Percentiles rank a stretch among this genome's conserved stretches.
Evolutionary conservation across 2,329 filamentous ascomycete species (phyloP).

Genomic region (Aspergillus aculeatinus): DNA sequence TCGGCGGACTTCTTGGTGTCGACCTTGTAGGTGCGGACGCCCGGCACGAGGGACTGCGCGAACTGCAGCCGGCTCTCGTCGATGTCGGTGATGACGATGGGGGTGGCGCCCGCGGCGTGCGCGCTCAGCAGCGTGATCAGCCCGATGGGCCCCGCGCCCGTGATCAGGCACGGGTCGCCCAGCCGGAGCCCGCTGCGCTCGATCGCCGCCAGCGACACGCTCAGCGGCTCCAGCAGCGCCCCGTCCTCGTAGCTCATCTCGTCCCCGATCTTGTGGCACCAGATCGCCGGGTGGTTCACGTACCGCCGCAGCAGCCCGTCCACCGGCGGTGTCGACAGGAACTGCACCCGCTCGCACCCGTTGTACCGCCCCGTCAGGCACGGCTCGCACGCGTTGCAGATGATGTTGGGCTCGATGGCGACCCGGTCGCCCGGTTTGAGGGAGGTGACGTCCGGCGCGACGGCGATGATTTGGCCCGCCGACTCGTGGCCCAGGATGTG

Average conservation of each 20-base stretch:
- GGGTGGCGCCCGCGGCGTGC: conserved; percentile 82
- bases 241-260: conserved; percentile 89
- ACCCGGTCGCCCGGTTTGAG: conserved; percentile 86
- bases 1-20: conserved; percentile 55
- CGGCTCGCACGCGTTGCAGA: conserved; percentile 86
- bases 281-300: conserved; percentile 88
- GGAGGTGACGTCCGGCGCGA: conserved; percentile 67
- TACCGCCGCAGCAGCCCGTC: conserved; percentile 85
- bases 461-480: conserved; percentile 73
- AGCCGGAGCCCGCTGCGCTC: conserved; percentile 77
- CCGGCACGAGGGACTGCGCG: conserved; percentile 78
- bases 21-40: conserved; percentile 68
- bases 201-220: conserved; percentile 83
- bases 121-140: conserved; percentile 83
- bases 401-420: conserved; percentile 90
- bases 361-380: conserved; percentile 94
- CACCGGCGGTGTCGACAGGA: conserved; percentile 88
- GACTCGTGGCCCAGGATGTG: conserved; percentile 95
- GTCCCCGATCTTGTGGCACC: conserved; percentile 90
- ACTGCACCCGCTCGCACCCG: conserved; percentile 80
- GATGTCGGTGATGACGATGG: conserved; percentile 92
- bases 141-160: conserved; percentile 91
- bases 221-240: conserved; percentile 84
- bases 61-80: conserved; percentile 81
- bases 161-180: conserved; percentile 84